phyloP scores from a whole-genome alignment of 225 moss, liverwort and hornwort species.

The Pleurozium schreberi region DNA sequence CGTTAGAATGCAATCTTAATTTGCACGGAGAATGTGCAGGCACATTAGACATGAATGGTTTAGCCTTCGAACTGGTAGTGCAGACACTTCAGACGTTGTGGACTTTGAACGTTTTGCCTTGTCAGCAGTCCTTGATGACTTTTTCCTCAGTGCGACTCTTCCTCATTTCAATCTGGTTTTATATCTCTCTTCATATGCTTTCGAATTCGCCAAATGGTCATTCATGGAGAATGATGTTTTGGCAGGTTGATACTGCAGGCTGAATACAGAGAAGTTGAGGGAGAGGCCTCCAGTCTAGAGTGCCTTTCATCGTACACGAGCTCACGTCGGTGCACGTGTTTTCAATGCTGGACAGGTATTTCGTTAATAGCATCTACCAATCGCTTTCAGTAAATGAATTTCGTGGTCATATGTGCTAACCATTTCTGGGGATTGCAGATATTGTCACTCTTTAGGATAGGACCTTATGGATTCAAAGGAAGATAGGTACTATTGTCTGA shows the following conservation, averaged over 20 bases:
- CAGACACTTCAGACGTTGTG: not conserved
- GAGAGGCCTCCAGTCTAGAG: conserved; percentile 71
- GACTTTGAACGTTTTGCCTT: not conserved
- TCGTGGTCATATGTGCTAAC: not conserved
- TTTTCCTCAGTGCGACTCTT: not conserved
- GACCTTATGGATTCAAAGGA: not conserved
- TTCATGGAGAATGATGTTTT: not conserved
- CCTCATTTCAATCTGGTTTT: not conserved
- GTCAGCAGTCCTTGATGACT: not conserved
- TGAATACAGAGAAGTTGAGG: conserved; percentile 81
- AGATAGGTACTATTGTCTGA: not conserved
- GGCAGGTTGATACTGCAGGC: conserved; percentile 88
- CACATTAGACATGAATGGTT: not conserved
- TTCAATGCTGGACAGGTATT: not conserved
- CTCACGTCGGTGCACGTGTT: not conserved
- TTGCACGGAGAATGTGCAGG: not conserved
- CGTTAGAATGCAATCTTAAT: not conserved
- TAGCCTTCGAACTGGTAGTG: not conserved
- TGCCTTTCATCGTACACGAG: not conserved
- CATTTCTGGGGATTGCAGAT: not conserved
- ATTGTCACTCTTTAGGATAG: not conserved
- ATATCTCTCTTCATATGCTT: not conserved
- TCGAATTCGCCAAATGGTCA: not conserved
- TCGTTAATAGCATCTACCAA: not conserved
- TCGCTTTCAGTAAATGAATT: not conserved